Evolutionary conservation across 1,284 basidiomycete genomes (phyloP), one percentile per base, ranked within the genome.

Genomic region (Athelia psychrophila): DNA sequence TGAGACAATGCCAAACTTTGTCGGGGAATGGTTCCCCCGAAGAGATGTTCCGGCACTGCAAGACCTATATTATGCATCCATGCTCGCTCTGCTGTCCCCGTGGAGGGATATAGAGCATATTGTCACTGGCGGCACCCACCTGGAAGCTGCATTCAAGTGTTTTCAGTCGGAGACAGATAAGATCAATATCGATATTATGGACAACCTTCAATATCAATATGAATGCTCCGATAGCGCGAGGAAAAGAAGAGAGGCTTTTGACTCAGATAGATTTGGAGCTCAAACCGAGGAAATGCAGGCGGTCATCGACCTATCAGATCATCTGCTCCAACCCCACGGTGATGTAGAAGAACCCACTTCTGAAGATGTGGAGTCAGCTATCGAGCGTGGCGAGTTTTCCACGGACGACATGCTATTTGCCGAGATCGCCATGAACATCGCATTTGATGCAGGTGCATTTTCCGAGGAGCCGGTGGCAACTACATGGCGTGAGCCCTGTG

Each of bases 61-160:
- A 13, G 59, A 58, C 2, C 60, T 68, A 6, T 76, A 72, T 51
- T 68, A 60, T 49, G 74, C 73, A 2, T 59, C 50, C 2, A 73
- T 77, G 60, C 51, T 77, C 1, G 4, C 64, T 10, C 57, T 77
- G 1, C 52, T 78, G 0, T 70, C 67, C 42, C 74, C 74, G 18
- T 78, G 75, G 75, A 44, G 68, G 1, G 44, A 54, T 16, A 1
- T 72, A 0, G 8, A 32, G 0, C 69, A 72, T n/a, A n/a, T n/a
- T n/a, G 27, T 30, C 27, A 30, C 27, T 30, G 27, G 27, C n/a
- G n/a, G n/a, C n/a, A n/a, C n/a, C n/a, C n/a, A n/a, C n/a, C n/a
- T n/a, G n/a, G n/a, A n/a, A n/a, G n/a, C n/a, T n/a, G n/a, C n/a
- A n/a, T n/a, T n/a, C n/a, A n/a, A n/a, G n/a, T n/a, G n/a, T n/a